Conservation (phyloP, 805 yeast genomes). For the Lipomyces spencermartinsiae region DNA sequence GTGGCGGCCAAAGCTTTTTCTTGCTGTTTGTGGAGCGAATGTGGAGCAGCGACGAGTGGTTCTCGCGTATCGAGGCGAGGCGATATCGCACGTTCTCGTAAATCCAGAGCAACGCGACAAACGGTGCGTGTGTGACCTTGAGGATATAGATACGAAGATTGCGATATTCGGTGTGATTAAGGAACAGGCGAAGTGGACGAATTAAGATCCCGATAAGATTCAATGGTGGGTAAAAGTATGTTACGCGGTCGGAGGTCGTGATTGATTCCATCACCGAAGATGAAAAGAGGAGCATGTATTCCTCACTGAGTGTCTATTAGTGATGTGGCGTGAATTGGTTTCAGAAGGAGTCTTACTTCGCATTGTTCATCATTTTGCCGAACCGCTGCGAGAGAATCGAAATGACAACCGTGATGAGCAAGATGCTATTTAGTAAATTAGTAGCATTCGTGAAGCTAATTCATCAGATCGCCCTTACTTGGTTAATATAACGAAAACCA, state of each 20-base stretch:
- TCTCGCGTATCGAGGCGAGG: conserved; percentile 11
- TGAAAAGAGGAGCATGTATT: conserved; percentile 44
- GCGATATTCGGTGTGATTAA: conserved; percentile 41
- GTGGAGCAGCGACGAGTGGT: conserved; percentile 17
- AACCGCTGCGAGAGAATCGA: conserved; percentile 46
- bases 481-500: conserved; percentile 44
- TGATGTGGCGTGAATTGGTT: not conserved
- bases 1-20: conserved; percentile 23
- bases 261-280: conserved; percentile 45
- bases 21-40: conserved; percentile 14
- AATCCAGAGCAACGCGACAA: conserved; percentile 39
- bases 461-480: conserved; percentile 12
- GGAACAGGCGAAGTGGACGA: conserved; percentile 42
- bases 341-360: conserved; percentile 28
- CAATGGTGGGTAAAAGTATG: conserved; percentile 46
- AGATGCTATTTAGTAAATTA: conserved; percentile 29
- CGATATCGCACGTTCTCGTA: conserved; percentile 38
- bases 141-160: conserved; percentile 41
- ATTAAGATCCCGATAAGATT: conserved; percentile 42
- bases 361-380: conserved; percentile 45
- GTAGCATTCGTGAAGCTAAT: not conserved
- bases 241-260: conserved; percentile 45
- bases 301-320: conserved; percentile 39
- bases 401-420: conserved; percentile 46
- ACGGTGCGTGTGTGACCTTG: conserved; percentile 45